Evolutionary conservation across 768 basidiomycete species (phyloP).

Genomic region (Lentinula boryana): DNA sequence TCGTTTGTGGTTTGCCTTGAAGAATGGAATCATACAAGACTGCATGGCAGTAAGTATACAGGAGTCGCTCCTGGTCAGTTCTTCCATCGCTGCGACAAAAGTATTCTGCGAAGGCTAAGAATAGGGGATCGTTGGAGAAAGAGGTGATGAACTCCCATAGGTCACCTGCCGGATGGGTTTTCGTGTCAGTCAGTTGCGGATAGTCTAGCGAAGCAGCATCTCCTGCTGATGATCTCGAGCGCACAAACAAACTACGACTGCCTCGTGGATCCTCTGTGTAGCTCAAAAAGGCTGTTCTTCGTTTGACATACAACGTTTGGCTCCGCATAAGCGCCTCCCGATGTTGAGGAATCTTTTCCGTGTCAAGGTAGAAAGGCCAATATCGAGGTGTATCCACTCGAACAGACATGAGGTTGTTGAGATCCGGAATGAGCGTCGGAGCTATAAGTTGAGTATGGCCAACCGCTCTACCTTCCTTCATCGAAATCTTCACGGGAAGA

Average conservation of each 20-base stretch:
- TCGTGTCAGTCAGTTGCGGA: slow-evolving; percentile 64
- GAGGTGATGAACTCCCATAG: slow-evolving; percentile 83
- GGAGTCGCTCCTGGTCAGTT: slow-evolving; percentile 51
- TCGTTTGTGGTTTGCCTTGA: slow-evolving; percentile 80
- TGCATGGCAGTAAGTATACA: slow-evolving; percentile 71
- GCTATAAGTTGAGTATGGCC: slow-evolving; percentile 81
- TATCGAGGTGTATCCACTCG: slow-evolving; percentile 92
- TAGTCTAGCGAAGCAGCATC: slow-evolving; percentile 85
- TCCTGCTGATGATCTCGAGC: slow-evolving; percentile 79
- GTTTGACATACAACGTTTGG: slow-evolving; percentile 88
- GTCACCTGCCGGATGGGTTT: slow-evolving; percentile 64
- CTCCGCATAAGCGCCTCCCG: slow-evolving; percentile 62
- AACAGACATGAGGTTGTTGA: slow-evolving; percentile 76
- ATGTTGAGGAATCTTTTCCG: slow-evolving; percentile 61
- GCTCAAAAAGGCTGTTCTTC: slow-evolving; percentile 85
- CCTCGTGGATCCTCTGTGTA: slow-evolving; percentile 94
- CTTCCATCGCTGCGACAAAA: slow-evolving; percentile 60
- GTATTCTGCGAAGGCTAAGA: slow-evolving; percentile 78
- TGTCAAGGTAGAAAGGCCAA: slow-evolving; percentile 88
- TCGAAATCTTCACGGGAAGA: slow-evolving; percentile 83
- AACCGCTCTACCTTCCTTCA: slow-evolving; percentile 56
- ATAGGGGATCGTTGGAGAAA: slow-evolving; percentile 75
- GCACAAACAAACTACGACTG: slow-evolving; percentile 84
- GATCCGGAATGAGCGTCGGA: slow-evolving; percentile 88
- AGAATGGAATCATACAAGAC: slow-evolving; percentile 80